Evolutionary conservation across 331 rosid species (phyloP), one percentile per base, ranked within the genome.

Genomic region (Arachis monticola): DNA sequence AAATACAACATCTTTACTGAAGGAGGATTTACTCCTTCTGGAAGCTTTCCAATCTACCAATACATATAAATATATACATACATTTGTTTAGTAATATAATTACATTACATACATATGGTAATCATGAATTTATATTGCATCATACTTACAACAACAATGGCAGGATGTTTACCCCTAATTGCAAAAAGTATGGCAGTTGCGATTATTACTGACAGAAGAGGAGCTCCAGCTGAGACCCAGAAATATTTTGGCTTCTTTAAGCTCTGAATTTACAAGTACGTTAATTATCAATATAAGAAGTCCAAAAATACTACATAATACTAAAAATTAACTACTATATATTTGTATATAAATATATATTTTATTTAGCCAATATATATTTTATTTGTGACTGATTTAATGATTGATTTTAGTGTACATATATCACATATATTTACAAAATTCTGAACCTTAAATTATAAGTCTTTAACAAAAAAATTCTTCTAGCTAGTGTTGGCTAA

Each of bases 151-250:
- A 88, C 74, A 55, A 86, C 83, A 73, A 94, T 94, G 80, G 88
- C 96, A 77, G 83, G 96, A 27, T 65, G 45, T 63, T 83, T 72
- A 61, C 82, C 97, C 67, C 85, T 92, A 77, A 79, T 70, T 14
- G 84, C 90, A 72, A 85, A 94, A 67, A 82, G 81, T 13, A 94
- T 3, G 30, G 86, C 30, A 2, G 97, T 92, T 48, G 99, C 87
- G 79, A 92, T 40, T 30, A 90, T 86, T 41, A 94, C 99, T 35
- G 84, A 94, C 13, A 80, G 58, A 48, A 94, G 86, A 46, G 99
- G 99, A 35, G 99, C 93, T 69, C 97, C 99, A 22, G 99, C 99
- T 56, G 97, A 87, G 22, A 94, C 81, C 97, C 97, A 94, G 73
- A 94, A 94, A 47, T 92, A 47, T 56, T 79, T 73, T 64, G 99